phyloP scores from a whole-genome alignment of 805 yeast genomes.

The Saturnispora ahearnii region DNA sequence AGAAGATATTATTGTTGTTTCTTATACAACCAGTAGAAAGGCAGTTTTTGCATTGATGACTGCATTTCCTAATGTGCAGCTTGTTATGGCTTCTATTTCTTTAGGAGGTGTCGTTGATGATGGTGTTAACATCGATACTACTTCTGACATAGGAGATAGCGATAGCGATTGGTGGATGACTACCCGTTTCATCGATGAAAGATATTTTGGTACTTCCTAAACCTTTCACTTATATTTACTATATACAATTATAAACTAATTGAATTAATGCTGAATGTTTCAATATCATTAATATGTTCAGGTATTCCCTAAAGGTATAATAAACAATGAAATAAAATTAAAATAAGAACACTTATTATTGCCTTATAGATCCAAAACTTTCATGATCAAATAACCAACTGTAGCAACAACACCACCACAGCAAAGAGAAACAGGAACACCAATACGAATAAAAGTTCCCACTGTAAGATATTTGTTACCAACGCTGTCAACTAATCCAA shows the following conservation, averaged over 20 bases:
- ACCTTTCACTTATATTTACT: background rate
- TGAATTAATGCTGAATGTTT: background rate
- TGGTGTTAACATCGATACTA: slow-evolving; percentile 21
- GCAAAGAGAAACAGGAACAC: slow-evolving; percentile 78
- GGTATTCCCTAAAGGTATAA: background rate
- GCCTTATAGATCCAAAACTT: slow-evolving; percentile 38
- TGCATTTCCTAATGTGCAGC: slow-evolving; percentile 62
- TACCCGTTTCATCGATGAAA: slow-evolving; percentile 61
- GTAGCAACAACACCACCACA: slow-evolving; percentile 67
- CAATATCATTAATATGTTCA: background rate
- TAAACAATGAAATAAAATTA: background rate
- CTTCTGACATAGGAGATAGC: slow-evolving; percentile 3
- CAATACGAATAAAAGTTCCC: slow-evolving; percentile 76
- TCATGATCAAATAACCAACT: slow-evolving; percentile 72
- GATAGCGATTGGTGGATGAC: slow-evolving; percentile 49
- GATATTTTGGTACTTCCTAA: slow-evolving; percentile 62
- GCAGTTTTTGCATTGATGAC: slow-evolving; percentile 65
- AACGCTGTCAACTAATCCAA: slow-evolving; percentile 85
- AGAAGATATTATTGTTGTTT: slow-evolving; percentile 55
- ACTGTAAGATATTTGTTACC: slow-evolving; percentile 89
- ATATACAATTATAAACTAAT: background rate
- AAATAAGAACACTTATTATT: background rate
- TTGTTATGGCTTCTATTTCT: slow-evolving; percentile 57
- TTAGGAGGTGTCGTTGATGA: slow-evolving; percentile 13
- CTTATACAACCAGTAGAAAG: slow-evolving; percentile 67